phyloP scores from a whole-genome alignment of 2,329 filamentous ascomycete genomes.

The Gliomastix tumulicola region DNA sequence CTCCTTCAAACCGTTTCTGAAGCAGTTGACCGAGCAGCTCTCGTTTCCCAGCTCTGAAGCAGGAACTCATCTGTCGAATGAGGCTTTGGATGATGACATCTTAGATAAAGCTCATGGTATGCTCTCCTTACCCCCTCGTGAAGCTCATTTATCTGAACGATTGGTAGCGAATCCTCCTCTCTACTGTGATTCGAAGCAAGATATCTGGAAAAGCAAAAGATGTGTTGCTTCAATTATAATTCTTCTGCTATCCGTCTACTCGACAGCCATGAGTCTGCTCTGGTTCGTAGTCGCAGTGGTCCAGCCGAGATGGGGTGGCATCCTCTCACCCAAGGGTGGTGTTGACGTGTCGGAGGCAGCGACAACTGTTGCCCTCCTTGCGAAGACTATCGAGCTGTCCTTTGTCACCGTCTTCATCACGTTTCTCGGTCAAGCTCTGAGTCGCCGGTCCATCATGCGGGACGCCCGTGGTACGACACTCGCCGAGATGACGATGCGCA shows the following conservation, averaged over 20 bases:
- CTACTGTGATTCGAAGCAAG: slow-evolving; percentile 21
- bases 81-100: too few relatives aligned
- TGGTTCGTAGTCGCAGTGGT: slow-evolving; percentile 56
- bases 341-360: slow-evolving; percentile 59
- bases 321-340: slow-evolving; percentile 44
- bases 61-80: too few relatives aligned
- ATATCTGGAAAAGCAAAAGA: slow-evolving; percentile 19
- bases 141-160: too few relatives aligned
- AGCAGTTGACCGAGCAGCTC: too few relatives aligned
- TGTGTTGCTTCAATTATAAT: slow-evolving; percentile 44
- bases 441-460: slow-evolving; percentile 57
- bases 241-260: slow-evolving; percentile 50
- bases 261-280: slow-evolving; percentile 56
- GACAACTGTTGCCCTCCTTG: slow-evolving; percentile 59
- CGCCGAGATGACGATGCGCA: slow-evolving; percentile 73
- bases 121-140: too few relatives aligned
- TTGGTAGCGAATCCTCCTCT: slow-evolving; percentile 15
- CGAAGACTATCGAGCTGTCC: slow-evolving; percentile 70
- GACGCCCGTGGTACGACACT: slow-evolving; percentile 60
- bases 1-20: too few relatives aligned
- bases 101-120: too few relatives aligned
- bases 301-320: slow-evolving; percentile 55
- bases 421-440: slow-evolving; percentile 68
- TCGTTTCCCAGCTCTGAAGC: too few relatives aligned
- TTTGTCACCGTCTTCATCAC: slow-evolving; percentile 74